Conservation (phyloP, 2,329 filamentous ascomycete genomes). For the Monilinia polystroma region DNA sequence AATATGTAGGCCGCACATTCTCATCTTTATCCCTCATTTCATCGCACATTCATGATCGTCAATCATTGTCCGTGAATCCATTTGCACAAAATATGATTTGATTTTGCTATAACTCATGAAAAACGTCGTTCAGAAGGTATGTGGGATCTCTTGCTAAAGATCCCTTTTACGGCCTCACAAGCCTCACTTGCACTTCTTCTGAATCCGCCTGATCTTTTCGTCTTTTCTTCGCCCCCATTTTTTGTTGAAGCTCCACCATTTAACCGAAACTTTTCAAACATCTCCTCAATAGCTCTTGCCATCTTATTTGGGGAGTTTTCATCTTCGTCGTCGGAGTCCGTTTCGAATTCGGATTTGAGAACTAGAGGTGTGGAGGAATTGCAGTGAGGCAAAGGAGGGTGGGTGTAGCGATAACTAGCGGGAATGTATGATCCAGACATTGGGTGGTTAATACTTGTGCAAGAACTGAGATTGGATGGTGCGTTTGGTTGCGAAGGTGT, state of each 20-base stretch:
- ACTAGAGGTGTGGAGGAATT: conserved; percentile 15
- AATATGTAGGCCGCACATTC: background rate
- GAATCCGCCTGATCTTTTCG: conserved; percentile 15
- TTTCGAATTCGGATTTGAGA: conserved; percentile 19
- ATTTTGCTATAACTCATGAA: background rate
- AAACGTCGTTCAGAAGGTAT: background rate
- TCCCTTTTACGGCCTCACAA: conserved; percentile 16
- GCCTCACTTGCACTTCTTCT: conserved; percentile 21
- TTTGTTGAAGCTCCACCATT: background rate
- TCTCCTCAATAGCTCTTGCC: conserved; percentile 22
- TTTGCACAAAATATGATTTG: background rate
- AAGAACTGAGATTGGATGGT: conserved; percentile 12
- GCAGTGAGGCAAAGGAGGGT: background rate
- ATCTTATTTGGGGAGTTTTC: conserved; percentile 18
- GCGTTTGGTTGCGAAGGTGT: conserved; percentile 2
- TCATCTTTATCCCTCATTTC: background rate
- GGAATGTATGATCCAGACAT: conserved; percentile 10
- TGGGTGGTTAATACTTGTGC: background rate
- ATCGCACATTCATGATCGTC: conserved; percentile 17
- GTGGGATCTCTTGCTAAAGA: conserved; percentile 19
- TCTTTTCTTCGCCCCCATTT: conserved; percentile 6
- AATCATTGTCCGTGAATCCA: conserved; percentile 8
- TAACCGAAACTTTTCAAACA: conserved; percentile 21
- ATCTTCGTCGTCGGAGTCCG: conserved; percentile 21
- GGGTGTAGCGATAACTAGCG: conserved; percentile 1